Conservation (phyloP, 352 stramenopile species). For the Phytophthora rubi region DNA sequence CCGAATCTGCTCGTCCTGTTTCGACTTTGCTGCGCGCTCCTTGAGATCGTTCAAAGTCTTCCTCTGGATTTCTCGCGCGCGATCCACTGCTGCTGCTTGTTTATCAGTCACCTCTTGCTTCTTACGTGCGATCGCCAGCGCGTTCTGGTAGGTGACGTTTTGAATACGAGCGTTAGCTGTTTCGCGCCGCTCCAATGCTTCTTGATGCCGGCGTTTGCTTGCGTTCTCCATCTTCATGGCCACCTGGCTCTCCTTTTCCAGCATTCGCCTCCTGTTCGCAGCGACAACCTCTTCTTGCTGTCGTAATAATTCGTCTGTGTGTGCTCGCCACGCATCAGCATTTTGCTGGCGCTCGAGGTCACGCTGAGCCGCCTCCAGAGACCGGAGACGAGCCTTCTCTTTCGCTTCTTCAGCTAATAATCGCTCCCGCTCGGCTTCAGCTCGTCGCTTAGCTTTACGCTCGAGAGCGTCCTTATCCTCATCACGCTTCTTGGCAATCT, state of each 20-base stretch:
- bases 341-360: constrained; percentile 69
- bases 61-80: constrained; percentile 64
- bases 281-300: constrained; percentile 69
- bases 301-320: constrained; percentile 67
- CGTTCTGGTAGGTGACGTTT: constrained; percentile 63
- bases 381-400: constrained; percentile 39
- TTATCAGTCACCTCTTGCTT: constrained; percentile 72
- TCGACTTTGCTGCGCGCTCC: constrained; percentile 61
- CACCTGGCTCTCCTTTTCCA: constrained; percentile 73
- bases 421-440: constrained; percentile 61
- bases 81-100: constrained; percentile 54
- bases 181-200: constrained; percentile 61
- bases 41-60: constrained; percentile 67
- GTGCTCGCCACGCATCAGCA: constrained; percentile 68
- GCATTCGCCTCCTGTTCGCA: constrained; percentile 56
- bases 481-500: constrained; percentile 67
- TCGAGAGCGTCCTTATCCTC: constrained; percentile 63
- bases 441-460: constrained; percentile 39
- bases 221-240: constrained; percentile 64
- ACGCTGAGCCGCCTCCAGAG: constrained; percentile 50
- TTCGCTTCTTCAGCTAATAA: constrained; percentile 51
- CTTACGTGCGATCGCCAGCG: constrained; percentile 59
- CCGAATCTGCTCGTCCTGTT: constrained; percentile 72
- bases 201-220: constrained; percentile 54
- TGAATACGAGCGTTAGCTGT: constrained; percentile 60